These are phyloP conservation scores for Erodium texanum DNA, from an alignment of 441 rosid species.

Conservation along the genomic window DNA sequence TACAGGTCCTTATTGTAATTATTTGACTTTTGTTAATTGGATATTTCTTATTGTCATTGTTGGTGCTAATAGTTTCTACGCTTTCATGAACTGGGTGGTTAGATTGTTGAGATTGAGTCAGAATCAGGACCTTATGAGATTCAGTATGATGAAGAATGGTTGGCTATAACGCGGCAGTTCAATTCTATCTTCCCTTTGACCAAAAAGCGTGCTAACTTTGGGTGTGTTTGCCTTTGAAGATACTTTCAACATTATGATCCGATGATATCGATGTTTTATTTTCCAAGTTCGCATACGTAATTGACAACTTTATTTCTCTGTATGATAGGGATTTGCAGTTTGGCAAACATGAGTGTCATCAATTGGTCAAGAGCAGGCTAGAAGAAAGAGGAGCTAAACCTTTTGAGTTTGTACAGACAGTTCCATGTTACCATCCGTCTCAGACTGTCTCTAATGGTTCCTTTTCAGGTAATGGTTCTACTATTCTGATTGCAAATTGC, in stretches of 20 bases:
- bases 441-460: conserved; percentile 24
- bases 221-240: conserved; percentile 30
- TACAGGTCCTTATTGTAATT: conserved; percentile 40
- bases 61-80: conserved; percentile 20
- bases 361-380: conserved; percentile 59
- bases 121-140: conserved; percentile 68
- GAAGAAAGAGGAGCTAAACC: conserved; percentile 55
- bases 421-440: conserved; percentile 46
- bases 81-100: conserved; percentile 18
- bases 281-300: neutral
- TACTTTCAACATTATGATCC: conserved; percentile 13
- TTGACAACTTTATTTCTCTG: conserved; percentile 11
- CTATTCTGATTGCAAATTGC: neutral
- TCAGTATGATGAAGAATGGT: conserved; percentile 85
- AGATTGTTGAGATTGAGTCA: conserved; percentile 76
- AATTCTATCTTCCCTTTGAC: conserved; percentile 63
- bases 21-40: conserved; percentile 7
- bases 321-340: conserved; percentile 32
- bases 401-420: conserved; percentile 58
- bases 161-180: conserved; percentile 56
- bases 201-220: conserved; percentile 31
- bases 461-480: conserved; percentile 31
- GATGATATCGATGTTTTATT: neutral
- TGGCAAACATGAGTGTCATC: conserved; percentile 52
- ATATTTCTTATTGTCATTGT: conserved; percentile 14